Evolutionary conservation across 164 flowering plant species (phyloP).

Genomic region (Umbilicus rupestris): DNA sequence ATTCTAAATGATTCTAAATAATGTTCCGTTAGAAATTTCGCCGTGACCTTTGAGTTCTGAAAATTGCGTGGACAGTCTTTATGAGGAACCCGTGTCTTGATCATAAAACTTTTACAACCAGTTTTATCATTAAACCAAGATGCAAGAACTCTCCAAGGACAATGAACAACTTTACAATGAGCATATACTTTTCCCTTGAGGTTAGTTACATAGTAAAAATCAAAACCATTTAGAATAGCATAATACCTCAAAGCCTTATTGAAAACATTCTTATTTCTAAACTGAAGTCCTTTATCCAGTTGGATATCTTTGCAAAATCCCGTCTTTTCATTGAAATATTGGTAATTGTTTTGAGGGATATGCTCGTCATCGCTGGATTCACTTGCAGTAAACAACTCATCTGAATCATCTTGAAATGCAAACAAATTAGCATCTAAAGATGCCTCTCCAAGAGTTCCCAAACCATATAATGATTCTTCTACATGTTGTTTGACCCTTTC

Average conservation of each 20-base stretch:
- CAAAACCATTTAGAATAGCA: not conserved
- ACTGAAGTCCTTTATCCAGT: not conserved
- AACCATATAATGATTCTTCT: not conserved
- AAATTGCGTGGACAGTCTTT: no score
- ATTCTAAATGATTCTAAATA: no score
- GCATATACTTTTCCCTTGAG: not conserved
- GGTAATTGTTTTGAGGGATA: not conserved
- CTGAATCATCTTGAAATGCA: not conserved
- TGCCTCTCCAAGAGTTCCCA: not conserved
- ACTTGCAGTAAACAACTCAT: not conserved
- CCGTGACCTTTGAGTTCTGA: no score
- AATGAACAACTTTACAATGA: not conserved
- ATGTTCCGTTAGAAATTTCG: no score
- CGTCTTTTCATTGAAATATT: not conserved
- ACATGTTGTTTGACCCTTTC: not conserved
- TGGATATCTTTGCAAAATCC: not conserved
- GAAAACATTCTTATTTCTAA: no score
- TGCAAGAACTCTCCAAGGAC: not conserved
- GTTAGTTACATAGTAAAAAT: not conserved
- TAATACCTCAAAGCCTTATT: not conserved
- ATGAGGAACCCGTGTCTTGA: no score
- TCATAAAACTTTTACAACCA: not conserved
- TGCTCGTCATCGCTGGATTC: not conserved
- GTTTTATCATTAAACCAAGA: not conserved
- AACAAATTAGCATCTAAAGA: no score